These are phyloP conservation scores for Ustilago trichophora DNA, from an alignment of 1,284 basidiomycete species.

Conservation along the genomic window DNA sequence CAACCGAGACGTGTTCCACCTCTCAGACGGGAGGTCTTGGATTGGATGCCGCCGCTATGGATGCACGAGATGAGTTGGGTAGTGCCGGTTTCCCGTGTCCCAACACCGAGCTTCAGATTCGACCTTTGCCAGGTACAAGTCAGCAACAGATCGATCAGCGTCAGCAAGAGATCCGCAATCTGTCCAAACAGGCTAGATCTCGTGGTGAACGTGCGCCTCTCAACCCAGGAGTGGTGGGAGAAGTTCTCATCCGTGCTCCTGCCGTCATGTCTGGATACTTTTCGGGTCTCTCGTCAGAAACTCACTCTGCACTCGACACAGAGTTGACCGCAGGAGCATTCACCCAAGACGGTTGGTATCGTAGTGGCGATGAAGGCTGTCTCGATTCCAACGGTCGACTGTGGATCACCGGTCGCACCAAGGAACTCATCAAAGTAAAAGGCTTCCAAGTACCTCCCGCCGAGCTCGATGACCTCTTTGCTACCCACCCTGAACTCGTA, in stretches of 20 bases:
- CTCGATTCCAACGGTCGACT: slow-evolving; percentile 48
- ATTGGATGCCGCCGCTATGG: slow-evolving; percentile 23
- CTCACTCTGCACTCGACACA: slow-evolving; percentile 36
- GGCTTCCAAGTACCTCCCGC: slow-evolving; percentile 57
- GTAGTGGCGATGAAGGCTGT: slow-evolving; percentile 53
- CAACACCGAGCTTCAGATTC: slow-evolving; percentile 41
- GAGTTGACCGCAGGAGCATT: slow-evolving; percentile 34
- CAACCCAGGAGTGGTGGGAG: slow-evolving; percentile 45
- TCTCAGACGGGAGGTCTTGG: slow-evolving; percentile 28
- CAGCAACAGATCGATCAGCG: slow-evolving; percentile 27
- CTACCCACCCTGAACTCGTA: slow-evolving; percentile 34
- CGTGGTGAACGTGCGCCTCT: slow-evolving; percentile 37
- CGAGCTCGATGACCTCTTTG: slow-evolving; percentile 53
- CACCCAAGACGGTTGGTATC: slow-evolving; percentile 52
- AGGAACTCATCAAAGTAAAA: slow-evolving; percentile 56
- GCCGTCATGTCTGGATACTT: slow-evolving; percentile 57
- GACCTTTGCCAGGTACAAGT: slow-evolving; percentile 23
- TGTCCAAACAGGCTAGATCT: slow-evolving; percentile 25
- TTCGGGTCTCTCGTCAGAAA: slow-evolving; percentile 48
- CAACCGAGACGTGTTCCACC: slow-evolving; percentile 50
- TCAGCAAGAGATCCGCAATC: slow-evolving; percentile 22
- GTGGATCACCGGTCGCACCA: slow-evolving; percentile 57
- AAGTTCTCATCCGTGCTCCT: slow-evolving; percentile 44
- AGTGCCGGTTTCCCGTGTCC: slow-evolving; percentile 28
- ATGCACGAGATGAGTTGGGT: slow-evolving; percentile 43